phyloP scores from a whole-genome alignment of 108 stramenopile genomes.

The Discostella stelligeroides region DNA sequence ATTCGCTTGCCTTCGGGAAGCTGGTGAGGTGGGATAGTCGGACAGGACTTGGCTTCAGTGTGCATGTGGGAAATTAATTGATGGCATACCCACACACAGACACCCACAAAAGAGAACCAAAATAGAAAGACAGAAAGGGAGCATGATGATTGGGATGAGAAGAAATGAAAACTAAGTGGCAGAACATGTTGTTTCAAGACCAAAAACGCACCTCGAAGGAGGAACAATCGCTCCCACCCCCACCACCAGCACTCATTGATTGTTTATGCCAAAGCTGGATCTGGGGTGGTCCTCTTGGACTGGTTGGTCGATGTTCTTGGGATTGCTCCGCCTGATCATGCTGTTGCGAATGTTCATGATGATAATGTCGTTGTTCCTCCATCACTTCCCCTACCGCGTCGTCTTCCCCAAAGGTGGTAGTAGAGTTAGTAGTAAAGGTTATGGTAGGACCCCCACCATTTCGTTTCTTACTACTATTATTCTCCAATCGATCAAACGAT shows the following conservation, averaged over 20 bases:
- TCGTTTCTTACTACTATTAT: conserved; percentile 1
- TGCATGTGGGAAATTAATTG: no score
- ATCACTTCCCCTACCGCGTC: neutral
- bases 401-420: neutral
- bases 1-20: no score
- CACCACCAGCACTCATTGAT: no score
- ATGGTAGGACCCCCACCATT: no score
- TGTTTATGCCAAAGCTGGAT: conserved; percentile 52
- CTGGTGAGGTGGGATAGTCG: no score
- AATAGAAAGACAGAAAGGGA: no score
- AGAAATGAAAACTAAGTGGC: no score
- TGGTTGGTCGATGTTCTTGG: conserved; percentile 35
- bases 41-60: no score
- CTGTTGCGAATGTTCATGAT: no score
- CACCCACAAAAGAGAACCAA: no score
- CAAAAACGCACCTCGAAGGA: conserved; percentile 35
- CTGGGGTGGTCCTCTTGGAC: conserved; percentile 44
- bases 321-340: neutral
- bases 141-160: no score
- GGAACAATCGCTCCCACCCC: neutral
- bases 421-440: neutral
- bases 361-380: neutral
- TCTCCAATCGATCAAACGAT: conserved; percentile 31
- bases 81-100: no score
- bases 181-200: neutral